Evolutionary conservation across 306 rosid genomes (phyloP), one percentile per base, ranked within the genome.

Genomic region (Vigna mungo): DNA sequence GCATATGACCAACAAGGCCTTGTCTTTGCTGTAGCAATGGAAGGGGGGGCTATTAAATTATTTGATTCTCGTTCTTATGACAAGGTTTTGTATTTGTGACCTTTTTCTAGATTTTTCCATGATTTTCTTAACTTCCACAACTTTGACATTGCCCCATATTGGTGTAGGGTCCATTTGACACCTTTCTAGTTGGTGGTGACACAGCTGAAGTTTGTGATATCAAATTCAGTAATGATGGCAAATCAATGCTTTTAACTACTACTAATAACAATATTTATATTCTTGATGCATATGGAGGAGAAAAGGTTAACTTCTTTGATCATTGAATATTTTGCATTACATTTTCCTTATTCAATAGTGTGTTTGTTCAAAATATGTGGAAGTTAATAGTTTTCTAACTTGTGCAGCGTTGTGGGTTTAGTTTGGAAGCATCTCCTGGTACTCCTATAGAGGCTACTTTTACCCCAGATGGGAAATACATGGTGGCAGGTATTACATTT

Each of bases 1-100:
- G 97, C 97, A n/a, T 95, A 92, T 77, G 98, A 92, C 82, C 98
- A 95, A 78, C 98, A 95, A 83, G 98, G 98, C 79, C 91, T 95
- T 52, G 98, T 95, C 74, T 95, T 95, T 78, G 97, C 98, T 34
- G 98, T 95, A 74, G 98, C 98, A 77, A 95, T 95, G 98, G 98
- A 95, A 92, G 98, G 96, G 59, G 98, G 98, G 64, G 98, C 98
- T 60, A 92, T 95, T 75, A 95, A 92, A 81, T 79, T 95, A 85
- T 95, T 95, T 21, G 98, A 95, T 82, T 95, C 97, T 68, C 98
- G 97, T 47, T 95, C 97, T 7, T 92, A 90, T 72, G 98, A 95
- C 87, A 95, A 92, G 98, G 98, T 94, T 76, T 34, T 65, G 67
- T 76, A 59, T 78, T 84, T 44, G 58, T 43, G 47, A 21, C 62